Base-by-base conservation (phyloP, 1,284 basidiomycete genomes). In the Vanrija humicola region DNA sequence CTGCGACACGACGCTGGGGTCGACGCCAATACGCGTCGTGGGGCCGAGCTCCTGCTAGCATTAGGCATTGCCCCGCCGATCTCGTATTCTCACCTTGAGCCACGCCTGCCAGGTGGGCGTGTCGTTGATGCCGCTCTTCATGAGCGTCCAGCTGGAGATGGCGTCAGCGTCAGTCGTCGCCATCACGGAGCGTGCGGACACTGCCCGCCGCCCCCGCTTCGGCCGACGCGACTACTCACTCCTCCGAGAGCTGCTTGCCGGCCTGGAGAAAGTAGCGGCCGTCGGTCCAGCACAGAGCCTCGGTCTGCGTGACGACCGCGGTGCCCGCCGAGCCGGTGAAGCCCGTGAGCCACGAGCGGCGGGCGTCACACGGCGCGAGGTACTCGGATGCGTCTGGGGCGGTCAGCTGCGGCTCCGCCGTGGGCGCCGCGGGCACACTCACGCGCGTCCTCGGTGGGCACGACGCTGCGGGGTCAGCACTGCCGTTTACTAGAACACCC, bases 261-360 rank as follows among this genome's bases (percentile, higher is more conserved):
- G 94, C 95, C 76, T 98, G 95, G 14, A 96, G 78, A 70, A 89
- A 96, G 75, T 98, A 98, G 44, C 95, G 80, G 2, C 94, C 94
- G 78, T 97, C 94, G 1, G 93, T 96, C 73, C 74, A 75, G 52
- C 69, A 74, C 26, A 64, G 60, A 23, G 90, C 91, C 26, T 84
- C 80, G 26, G 84, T 80, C 48, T 79, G 73, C 0, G 90, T 92
- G 19, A 97, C 80, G 46, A 95, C 77, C 15, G 90, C 95, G 64
- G 83, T 88, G 59, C 89, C 94, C 58, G 94, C 92, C 19, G 91
- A 95, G 38, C 94, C 95, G 58, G 84, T 90, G 78, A 98, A 98
- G 12, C 90, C 90, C 38, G 90, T 91, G 59, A 97, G 89, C 77
- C 84, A 96, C 0, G 84, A 88, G 25, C 94, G 82, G 45, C 93